Base-by-base conservation (phyloP, 1,284 basidiomycete species). In the Vanrija sp. region DNA sequence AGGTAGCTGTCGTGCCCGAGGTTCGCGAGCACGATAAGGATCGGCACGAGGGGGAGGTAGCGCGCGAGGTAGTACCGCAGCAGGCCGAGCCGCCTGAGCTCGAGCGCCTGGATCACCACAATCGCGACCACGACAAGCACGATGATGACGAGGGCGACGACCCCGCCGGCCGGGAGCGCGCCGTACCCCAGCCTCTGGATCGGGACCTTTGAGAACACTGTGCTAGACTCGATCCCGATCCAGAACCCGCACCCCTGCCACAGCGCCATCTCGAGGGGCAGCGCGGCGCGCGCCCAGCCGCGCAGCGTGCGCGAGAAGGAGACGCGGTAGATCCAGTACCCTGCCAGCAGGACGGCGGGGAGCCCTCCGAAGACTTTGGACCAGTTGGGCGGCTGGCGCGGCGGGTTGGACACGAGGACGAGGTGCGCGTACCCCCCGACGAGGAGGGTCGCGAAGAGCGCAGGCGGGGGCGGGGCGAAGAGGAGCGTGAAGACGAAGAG, bases 221-320 rank as follows among this genome's bases (percentile, higher is more conserved):
- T 68, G 16, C 59, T 62, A 44, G 62, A 65, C 51, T 75, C 72
- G 5, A 72, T 56, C 2, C 72, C 72, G 36, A 75, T 61, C 72
- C 72, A 75, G 53, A 57, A 69, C 15, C 72, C 71, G n/a, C 58
- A 31, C 0, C 72, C 71, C 57, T 72, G 71, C 69, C 69, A 73
- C 9, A 73, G 24, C 7, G 61, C 67, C 35, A 57, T 22, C 36
- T 72, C 69, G 24, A 73, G 44, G 1, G 70, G 66, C 22, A 71
- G 47, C 9, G 65, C 38, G 12, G 24, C 54, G 14, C 24, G n/a
- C 25, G 23, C 24, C 47, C 72, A 75, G 0, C 62, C 68, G 2
- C n/a, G n/a, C 3, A 75, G 39, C 0, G 68, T 66, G 8, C 54
- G 43, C 15, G 61, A 54, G 51, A 75, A 67, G 3, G 60, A 37